phyloP scores from a whole-genome alignment of 2,329 filamentous ascomycete species.

The Scortechinia acanthostroma region DNA sequence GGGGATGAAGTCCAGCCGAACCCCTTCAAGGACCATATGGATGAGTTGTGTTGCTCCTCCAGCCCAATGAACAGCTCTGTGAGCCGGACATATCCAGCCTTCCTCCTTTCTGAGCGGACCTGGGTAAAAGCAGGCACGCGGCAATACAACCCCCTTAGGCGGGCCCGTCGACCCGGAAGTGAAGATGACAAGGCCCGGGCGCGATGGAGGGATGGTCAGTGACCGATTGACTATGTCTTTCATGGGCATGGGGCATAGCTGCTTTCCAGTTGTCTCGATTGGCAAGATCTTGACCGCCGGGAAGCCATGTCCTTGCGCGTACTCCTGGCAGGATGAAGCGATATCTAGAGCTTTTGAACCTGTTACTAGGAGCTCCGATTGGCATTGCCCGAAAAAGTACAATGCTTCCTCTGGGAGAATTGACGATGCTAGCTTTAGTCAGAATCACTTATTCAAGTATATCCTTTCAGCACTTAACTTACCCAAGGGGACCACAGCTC shows the following conservation, averaged over 20 bases:
- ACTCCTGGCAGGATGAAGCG: too few species aligned
- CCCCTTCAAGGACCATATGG: background rate
- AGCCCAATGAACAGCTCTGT: background rate
- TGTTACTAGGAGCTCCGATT: background rate
- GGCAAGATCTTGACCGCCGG: too few species aligned
- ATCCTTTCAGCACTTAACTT: background rate
- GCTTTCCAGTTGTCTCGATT: background rate
- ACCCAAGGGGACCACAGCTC: background rate
- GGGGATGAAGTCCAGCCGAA: background rate
- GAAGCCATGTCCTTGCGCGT: background rate
- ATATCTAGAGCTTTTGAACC: background rate
- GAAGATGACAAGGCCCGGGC: background rate
- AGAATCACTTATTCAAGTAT: background rate
- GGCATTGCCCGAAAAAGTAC: background rate
- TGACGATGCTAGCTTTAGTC: background rate
- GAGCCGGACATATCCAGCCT: background rate
- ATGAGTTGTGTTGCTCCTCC: background rate
- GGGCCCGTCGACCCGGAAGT: background rate
- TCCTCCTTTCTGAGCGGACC: too few species aligned
- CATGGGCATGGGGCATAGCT: background rate
- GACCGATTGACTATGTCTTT: background rate
- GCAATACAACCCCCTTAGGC: background rate
- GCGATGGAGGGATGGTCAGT: background rate
- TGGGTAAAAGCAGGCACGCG: background rate
- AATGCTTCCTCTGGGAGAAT: background rate